phyloP scores from a whole-genome alignment of 306 rosid genomes.

The Carpinus viminea region DNA sequence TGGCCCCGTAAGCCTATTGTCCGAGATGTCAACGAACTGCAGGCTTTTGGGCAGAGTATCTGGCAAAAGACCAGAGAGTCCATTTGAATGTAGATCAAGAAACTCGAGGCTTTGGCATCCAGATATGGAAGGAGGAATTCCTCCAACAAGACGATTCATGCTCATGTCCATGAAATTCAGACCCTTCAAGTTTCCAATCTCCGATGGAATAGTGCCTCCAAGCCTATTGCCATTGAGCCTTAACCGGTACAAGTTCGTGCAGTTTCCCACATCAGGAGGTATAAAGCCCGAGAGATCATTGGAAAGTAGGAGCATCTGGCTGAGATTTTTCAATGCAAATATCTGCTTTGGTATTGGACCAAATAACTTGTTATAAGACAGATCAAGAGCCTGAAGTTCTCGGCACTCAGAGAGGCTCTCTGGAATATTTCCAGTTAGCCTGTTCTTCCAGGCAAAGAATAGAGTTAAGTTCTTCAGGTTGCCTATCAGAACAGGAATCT shows the following conservation, averaged over 20 bases:
- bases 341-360: constrained; percentile 69
- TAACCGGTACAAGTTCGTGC: constrained; percentile 68
- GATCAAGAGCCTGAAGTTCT: constrained; percentile 71
- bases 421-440: constrained; percentile 71
- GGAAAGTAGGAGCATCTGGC: constrained; percentile 67
- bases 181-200: constrained; percentile 61
- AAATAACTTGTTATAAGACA: constrained; percentile 59
- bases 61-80: constrained; percentile 68
- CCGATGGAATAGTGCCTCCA: constrained; percentile 69
- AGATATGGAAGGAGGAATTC: constrained; percentile 63
- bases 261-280: constrained; percentile 76
- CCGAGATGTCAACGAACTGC: constrained; percentile 65
- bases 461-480: constrained; percentile 68
- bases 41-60: constrained; percentile 70
- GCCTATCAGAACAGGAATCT: constrained; percentile 60
- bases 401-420: constrained; percentile 63
- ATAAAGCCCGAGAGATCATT: constrained; percentile 76
- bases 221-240: constrained; percentile 63
- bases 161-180: constrained; percentile 64
- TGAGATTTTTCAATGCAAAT: constrained; percentile 59
- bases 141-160: constrained; percentile 67
- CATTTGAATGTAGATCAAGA: constrained; percentile 82
- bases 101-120: constrained; percentile 70
- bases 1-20: constrained; percentile 65
- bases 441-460: constrained; percentile 78